These are phyloP conservation scores for Leccinum angustisporum DNA, from an alignment of 1,284 basidiomycete genomes.

Conservation along the genomic window DNA sequence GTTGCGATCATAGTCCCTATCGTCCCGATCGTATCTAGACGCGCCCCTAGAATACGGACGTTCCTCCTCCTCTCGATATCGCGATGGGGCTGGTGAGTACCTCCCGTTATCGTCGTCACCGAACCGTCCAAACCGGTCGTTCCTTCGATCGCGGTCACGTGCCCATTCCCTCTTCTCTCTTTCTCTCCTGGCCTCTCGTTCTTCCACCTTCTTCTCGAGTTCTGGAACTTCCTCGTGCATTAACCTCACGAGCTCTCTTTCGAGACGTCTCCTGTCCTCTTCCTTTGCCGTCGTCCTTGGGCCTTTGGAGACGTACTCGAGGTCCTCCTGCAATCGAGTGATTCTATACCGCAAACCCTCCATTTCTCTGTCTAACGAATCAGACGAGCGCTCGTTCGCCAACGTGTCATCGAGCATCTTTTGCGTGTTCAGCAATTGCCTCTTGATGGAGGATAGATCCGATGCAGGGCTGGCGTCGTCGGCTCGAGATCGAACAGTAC, in stretches of 20 bases:
- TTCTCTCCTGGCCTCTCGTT: slow-evolving; percentile 74
- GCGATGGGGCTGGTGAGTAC: slow-evolving; percentile 36
- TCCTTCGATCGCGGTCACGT: slow-evolving; percentile 82
- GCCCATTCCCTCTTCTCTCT: slow-evolving; percentile 79
- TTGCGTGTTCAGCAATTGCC: slow-evolving; percentile 74
- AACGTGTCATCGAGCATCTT: slow-evolving; percentile 73
- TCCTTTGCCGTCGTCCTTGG: slow-evolving; percentile 77
- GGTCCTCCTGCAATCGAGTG: slow-evolving; percentile 87
- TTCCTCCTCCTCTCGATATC: slow-evolving; percentile 42
- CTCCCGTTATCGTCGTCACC: slow-evolving; percentile 49
- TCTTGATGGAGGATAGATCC: slow-evolving; percentile 70
- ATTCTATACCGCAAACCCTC: slow-evolving; percentile 87
- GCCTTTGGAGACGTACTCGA: slow-evolving; percentile 87
- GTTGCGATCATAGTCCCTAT: slow-evolving; percentile 38
- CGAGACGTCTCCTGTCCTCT: slow-evolving; percentile 83
- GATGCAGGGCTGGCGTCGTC: slow-evolving; percentile 70
- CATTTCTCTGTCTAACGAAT: slow-evolving; percentile 53
- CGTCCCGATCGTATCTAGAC: slow-evolving; percentile 35
- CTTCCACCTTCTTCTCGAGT: slow-evolving; percentile 84
- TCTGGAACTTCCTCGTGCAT: slow-evolving; percentile 93
- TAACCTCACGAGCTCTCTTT: slow-evolving; percentile 84
- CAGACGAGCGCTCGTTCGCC: slow-evolving; percentile 51
- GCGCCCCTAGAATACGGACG: slow-evolving; percentile 40
- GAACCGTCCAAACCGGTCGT: slow-evolving; percentile 77
- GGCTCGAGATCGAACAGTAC: slow-evolving; percentile 73